Base-by-base conservation (phyloP, 192 early-diverging fungal genomes). In the Coemansia nantahalensis region DNA sequence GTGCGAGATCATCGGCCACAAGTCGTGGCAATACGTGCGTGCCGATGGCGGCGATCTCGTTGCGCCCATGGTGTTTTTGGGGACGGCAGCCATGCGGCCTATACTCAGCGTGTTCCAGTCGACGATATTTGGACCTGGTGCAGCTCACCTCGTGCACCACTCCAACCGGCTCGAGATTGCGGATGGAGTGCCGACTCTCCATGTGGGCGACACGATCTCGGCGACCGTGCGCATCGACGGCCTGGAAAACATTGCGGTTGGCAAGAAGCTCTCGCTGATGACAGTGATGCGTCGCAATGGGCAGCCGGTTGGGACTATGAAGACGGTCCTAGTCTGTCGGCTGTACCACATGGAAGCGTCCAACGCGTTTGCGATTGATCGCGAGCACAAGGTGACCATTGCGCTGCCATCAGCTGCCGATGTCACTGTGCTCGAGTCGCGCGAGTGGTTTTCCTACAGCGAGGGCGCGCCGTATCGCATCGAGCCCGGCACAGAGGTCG, bases 61-160 rank as follows among this genome's bases (percentile, higher is more conserved):
- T 37, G 88, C 88, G 37, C 93, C 93, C n/a, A 18, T 94, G 85
- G 92, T 93, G 65, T 93, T 92, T 64, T 82, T 88, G 37, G 87
- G 88, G 37, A 84, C 91, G 22, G 83, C 88, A 38, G 89, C 83
- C 8, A 87, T 86, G 82, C 79, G 82, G 66, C 72, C 16, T 2
- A 37, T 45, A 8, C 10, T 45, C 8, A 28, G 57, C 5, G 5
- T 45, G 0, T 7, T 51, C n/a, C 10, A 3, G 14, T 86, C 91
- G 32, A 85, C 89, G 51, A 83, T 89, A 17, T 90, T 94, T 54
- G 87, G 92, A 55, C 86, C 84, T 34, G 91, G 93, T 45, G 78
- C 92, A 39, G 78, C 93, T 40, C 77, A 77, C 35, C 66, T 93
- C 10, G 90, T 97, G 16, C 92, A 94, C 59, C 74, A 93, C 18